These are phyloP conservation scores for Vitellaria paradoxa DNA, from an alignment of 179 eudicot species.

Conservation along the genomic window DNA sequence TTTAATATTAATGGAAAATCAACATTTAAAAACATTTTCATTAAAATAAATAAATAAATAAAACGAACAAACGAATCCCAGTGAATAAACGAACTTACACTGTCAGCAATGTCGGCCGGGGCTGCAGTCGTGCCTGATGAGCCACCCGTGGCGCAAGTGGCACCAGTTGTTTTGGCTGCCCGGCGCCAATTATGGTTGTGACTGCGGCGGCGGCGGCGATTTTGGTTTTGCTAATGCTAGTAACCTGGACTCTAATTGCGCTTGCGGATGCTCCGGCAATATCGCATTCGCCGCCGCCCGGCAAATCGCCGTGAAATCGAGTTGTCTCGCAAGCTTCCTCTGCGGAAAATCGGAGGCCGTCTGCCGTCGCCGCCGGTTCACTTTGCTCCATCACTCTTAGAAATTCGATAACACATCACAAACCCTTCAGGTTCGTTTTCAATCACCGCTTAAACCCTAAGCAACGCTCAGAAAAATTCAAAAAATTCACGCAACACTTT, in stretches of 20 bases:
- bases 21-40: too few species aligned
- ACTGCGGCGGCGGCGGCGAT: slow-evolving; percentile 18
- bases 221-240: slow-evolving; percentile 18
- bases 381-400: slow-evolving; percentile 39
- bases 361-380: slow-evolving; percentile 18
- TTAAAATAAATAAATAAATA: too few species aligned
- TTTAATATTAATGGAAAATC: too few species aligned
- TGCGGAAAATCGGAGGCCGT: slow-evolving; percentile 22
- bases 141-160: not conserved
- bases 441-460: not conserved
- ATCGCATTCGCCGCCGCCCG: slow-evolving; percentile 26
- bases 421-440: not conserved
- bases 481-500: too few species aligned
- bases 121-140: slow-evolving; percentile 7
- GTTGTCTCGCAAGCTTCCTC: slow-evolving; percentile 53
- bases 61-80: not conserved
- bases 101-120: slow-evolving; percentile 21
- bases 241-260: slow-evolving; percentile 24
- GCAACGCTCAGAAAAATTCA: not conserved
- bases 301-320: slow-evolving; percentile 45
- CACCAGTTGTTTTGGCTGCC: slow-evolving; percentile 11
- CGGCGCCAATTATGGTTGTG: slow-evolving; percentile 12
- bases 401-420: not conserved
- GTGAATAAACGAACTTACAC: slow-evolving; percentile 21
- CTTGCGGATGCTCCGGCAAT: slow-evolving; percentile 35